Evolutionary conservation across 805 yeast genomes (phyloP), one percentile per base, ranked within the genome.

Genomic region (Candida qinlingensis): DNA sequence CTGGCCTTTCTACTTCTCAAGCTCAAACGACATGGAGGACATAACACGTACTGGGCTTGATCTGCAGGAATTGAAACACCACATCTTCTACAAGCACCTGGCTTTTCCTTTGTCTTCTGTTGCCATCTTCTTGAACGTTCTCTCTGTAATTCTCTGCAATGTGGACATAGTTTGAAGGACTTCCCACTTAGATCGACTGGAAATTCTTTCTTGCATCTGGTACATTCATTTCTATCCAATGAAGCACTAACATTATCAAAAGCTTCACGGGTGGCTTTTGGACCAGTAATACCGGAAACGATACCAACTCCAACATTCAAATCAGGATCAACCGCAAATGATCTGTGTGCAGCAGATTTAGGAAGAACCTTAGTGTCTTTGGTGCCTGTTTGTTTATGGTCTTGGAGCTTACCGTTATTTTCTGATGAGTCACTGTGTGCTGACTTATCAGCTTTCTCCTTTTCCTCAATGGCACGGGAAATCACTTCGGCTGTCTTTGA

Each of bases 51-150:
- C 46, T 74, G 72, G 37, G 70, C 68, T 45, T 75, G 76, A 26
- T 76, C 80, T 0, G 63, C 62, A 0, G 84, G 78, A 34, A 82
- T 77, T 7, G 66, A 69, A 7, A 71, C 62, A 8, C 86, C 87
- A 66, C 88, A 35, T 39, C 50, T 42, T 42, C 46, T 37, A 37
- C 46, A 44, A 4, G 79, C 83, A 7, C 86, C 86, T 30, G 69
- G 72, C 54, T 78, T 81, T 53, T 72, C 74, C 55, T 77, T 80
- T 5, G 85, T 81, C 53, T 75, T 75, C 59, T 69, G 67, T 58
- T 81, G 87, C 87, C 87, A 83, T 52, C 85, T 68, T 51, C 83
- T 67, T 5, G 82, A 75, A 51, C 87, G 64, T 59, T 79, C 80
- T 44, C 87, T 64, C 60, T 83, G 88, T 43, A 80, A 63, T 44